phyloP scores from a whole-genome alignment of 257 asterid species.

The Echium plantagineum region DNA sequence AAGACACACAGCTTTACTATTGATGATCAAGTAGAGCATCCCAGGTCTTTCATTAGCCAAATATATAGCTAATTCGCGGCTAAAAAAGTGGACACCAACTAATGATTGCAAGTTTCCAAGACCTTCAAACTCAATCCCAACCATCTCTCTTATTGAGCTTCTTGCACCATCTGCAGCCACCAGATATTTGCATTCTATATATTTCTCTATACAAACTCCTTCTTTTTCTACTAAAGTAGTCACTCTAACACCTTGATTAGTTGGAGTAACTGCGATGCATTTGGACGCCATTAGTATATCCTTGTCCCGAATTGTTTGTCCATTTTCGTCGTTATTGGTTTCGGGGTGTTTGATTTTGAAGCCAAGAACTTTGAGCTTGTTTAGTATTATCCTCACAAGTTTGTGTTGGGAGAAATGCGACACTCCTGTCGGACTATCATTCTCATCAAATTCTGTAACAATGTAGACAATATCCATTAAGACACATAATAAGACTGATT shows the following conservation, averaged over 20 bases:
- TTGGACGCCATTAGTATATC: conserved; percentile 58
- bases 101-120: conserved; percentile 66
- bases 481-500: no score
- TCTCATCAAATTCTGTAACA: conserved; percentile 60
- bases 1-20: no score
- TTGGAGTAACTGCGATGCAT: conserved; percentile 38
- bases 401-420: conserved; percentile 93
- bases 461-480: neutral
- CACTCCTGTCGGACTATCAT: conserved; percentile 73
- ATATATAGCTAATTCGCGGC: conserved; percentile 66
- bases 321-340: neutral
- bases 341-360: conserved; percentile 26
- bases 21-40: conserved; percentile 49
- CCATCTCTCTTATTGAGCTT: conserved; percentile 61
- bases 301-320: conserved; percentile 2
- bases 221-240: conserved; percentile 29
- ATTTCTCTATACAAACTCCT: conserved; percentile 33
- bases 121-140: conserved; percentile 65
- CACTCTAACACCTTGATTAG: conserved; percentile 38
- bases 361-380: conserved; percentile 53
- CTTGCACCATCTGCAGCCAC: conserved; percentile 86
- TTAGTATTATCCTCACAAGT: conserved; percentile 44
- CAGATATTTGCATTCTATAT: conserved; percentile 49
- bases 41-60: conserved; percentile 87
- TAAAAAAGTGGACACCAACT: conserved; percentile 69